Evolutionary conservation across 1,284 basidiomycete genomes (phyloP).

Genomic region (Meripilus lineatus): DNA sequence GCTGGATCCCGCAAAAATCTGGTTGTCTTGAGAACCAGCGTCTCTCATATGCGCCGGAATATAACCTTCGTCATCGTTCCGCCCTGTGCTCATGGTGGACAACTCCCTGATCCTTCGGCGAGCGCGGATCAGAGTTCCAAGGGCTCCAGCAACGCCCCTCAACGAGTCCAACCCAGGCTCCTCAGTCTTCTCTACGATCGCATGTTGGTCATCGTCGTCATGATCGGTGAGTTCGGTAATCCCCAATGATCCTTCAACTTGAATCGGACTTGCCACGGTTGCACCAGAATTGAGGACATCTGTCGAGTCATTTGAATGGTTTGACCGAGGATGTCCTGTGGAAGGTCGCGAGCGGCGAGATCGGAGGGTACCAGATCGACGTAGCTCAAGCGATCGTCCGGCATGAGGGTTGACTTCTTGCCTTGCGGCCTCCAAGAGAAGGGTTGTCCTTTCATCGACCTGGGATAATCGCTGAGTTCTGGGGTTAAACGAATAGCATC

Average conservation of each 20-base stretch:
- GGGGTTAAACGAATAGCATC: no score
- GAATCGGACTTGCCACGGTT: background rate
- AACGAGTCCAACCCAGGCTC: conserved; percentile 25
- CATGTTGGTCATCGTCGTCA: conserved; percentile 13
- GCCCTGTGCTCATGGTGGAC: conserved; percentile 15
- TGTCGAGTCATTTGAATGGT: background rate
- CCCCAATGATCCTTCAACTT: background rate
- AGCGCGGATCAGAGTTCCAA: conserved; percentile 25
- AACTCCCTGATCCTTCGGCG: conserved; percentile 22
- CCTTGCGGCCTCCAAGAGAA: conserved; percentile 24
- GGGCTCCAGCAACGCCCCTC: conserved; percentile 23
- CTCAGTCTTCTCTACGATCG: conserved; percentile 23
- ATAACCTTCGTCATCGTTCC: no score
- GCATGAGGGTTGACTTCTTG: conserved; percentile 23
- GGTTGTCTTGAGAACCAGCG: no score
- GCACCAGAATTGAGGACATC: background rate
- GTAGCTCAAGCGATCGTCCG: conserved; percentile 15
- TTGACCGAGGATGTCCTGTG: background rate
- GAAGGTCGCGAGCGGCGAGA: conserved; percentile 20
- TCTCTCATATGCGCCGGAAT: no score
- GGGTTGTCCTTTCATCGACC: conserved; percentile 25
- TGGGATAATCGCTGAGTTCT: no score
- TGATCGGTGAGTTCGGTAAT: conserved; percentile 10
- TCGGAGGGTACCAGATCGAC: conserved; percentile 18
- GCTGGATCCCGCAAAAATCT: no score